A percentile compares a stretch with the other conserved stretches of the same genome.
phyloP scores from a whole-genome alignment of 2,329 filamentous ascomycete genomes.

The Fusarium hainanense region DNA sequence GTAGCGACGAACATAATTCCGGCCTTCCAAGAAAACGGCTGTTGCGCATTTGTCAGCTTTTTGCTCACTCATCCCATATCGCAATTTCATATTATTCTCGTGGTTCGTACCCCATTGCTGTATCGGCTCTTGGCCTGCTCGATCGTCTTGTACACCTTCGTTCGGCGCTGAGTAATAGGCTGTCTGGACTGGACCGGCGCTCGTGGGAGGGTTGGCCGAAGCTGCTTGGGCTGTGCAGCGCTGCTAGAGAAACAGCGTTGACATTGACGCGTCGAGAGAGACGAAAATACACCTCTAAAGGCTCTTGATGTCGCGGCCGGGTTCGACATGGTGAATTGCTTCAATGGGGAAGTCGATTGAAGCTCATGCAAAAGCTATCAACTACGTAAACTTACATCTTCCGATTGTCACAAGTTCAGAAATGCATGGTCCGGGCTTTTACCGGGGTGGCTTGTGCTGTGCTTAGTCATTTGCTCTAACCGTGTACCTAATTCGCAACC shows the following conservation, averaged over 20 bases:
- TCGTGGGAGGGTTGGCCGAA: slow-evolving; percentile 50
- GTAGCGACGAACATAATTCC: slow-evolving; percentile 86
- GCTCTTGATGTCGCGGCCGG: slow-evolving; percentile 51
- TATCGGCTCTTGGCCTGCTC: slow-evolving; percentile 70
- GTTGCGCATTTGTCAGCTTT: slow-evolving; percentile 44
- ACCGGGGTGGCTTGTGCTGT: slow-evolving; percentile 20
- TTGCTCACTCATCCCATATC: not conserved
- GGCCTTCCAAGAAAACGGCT: slow-evolving; percentile 95
- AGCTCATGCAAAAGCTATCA: slow-evolving; percentile 37
- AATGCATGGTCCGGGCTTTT: slow-evolving; percentile 45
- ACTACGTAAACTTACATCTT: slow-evolving; percentile 44
- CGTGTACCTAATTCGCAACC: slow-evolving; percentile 9
- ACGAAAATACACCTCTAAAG: slow-evolving; percentile 50
- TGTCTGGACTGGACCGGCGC: slow-evolving; percentile 49
- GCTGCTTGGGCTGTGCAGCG: slow-evolving; percentile 50
- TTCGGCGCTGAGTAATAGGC: slow-evolving; percentile 53
- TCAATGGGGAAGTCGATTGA: slow-evolving; percentile 16
- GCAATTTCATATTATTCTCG: not conserved
- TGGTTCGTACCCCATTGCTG: slow-evolving; percentile 62
- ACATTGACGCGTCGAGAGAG: slow-evolving; percentile 52
- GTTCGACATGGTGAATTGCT: slow-evolving; percentile 53
- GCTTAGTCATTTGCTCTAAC: slow-evolving; percentile 42
- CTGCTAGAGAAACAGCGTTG: slow-evolving; percentile 56
- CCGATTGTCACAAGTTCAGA: slow-evolving; percentile 43
- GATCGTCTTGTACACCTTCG: slow-evolving; percentile 62